Base-by-base conservation (phyloP, 305 asterid species). In the Nicotiana rustica region DNA sequence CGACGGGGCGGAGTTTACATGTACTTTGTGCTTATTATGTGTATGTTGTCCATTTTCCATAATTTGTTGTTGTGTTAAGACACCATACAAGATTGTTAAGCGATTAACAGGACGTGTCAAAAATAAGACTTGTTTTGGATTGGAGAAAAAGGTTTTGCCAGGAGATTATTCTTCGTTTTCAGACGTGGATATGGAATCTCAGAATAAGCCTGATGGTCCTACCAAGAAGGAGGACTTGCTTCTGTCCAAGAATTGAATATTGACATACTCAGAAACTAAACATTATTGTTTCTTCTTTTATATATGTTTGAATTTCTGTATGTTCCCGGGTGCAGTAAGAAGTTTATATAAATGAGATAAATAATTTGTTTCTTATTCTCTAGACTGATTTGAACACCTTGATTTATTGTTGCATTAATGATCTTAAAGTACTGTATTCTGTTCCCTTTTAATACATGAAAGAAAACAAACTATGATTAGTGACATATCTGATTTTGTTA, bases 81-180 rank as follows among this genome's bases (percentile, higher is more conserved):
- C 35, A 35, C 88, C 88, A 1, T 85, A 83, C 82, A 70, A 70
- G 83, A 61, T 84, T 7, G 78, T 84, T 31, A 21, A 77, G 75
- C 60, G 78, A 1, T 62, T 86, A 57, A 81, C 64, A 9, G 17
- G 41, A 60, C 78, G 64, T 7, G 82, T 81, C n/a, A 85, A 47
- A 67, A 38, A 64, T 17, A 56, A 67, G 14, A 55, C 61, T 33
- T 82, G 86, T 36, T 78, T 77, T 55, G 61, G 77, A 75, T 44
- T 47, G 7, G 41, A 64, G 57, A 84, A 75, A 56, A 83, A 84
- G 31, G 49, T 83, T 36, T 10, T 25, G 8, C 79, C 80, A 0
- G 79, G 17, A 61, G 47, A 38, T 38, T 84, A 88, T 49, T 84
- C 90, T 0, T 88, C 86, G 5, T 82, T 88, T 79, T 88, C 90